Evolutionary conservation across 2,329 filamentous ascomycete genomes (phyloP), one percentile per base, ranked within the genome.

Genomic region (Nemania abortiva): DNA sequence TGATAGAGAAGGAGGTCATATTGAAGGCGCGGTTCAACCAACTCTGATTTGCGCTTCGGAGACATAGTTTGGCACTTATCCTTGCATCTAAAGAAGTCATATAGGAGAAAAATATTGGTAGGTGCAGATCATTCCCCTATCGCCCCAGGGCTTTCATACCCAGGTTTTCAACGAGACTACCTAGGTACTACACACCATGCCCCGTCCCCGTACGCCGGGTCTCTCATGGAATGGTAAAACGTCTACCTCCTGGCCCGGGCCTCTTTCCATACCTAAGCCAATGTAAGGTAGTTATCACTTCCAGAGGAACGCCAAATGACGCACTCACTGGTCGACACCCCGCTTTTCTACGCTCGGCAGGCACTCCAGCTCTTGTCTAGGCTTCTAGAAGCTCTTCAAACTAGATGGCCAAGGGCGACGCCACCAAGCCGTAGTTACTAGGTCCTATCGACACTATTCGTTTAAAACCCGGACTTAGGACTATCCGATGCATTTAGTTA

Each of bases 271-370:
- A 47, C 6, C 42, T 47, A 1, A 42, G 18, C 42, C 18, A 20
- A 47, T 20, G 18, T 47, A 37, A 37, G 7, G 34, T 11, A 37
- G 11, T 37, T 37, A 6, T 37, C 11, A 3, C 7, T 11, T 9
- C 7, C 34, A 2, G 11, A 37, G 34, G 34, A 37, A 9, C 1
- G 6, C 11, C 6, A 11, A 6, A 20, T 58, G 55, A 53, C 34
- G 42, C 49, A 29, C 49, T 61, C 49, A 34, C 47, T 9, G 9
- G 27, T 42, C 6, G 22, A 6, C 15, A 42, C 47, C 42, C 58
- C 58, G 58, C 58, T 37, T 22, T 42, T 42, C 7, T 5, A 53
- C 15, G 9, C 47, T 61, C 37, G 34, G 58, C 18, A 53, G 9
- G 42, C 18, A 47, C 22, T 20, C 42, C 18, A 9, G 20, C 22